Evolutionary conservation across 768 basidiomycete species (phyloP).

Genomic region (Rhodotorula toruloides): DNA sequence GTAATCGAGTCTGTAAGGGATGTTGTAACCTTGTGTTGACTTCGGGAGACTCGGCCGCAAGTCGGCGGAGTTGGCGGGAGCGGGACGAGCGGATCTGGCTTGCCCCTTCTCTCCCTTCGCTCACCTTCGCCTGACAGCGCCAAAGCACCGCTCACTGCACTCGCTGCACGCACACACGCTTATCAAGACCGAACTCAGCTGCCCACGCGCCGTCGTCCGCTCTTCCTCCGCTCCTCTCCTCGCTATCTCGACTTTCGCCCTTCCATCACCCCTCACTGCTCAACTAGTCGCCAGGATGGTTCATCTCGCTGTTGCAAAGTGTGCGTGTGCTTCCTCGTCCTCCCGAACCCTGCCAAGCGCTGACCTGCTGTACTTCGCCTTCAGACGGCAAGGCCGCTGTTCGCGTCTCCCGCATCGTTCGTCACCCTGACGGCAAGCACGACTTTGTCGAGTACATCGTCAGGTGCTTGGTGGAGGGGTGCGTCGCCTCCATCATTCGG

Average conservation of each 20-base stretch:
- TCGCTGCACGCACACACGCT: too few species aligned
- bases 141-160: too few species aligned
- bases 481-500: slow-evolving; percentile 22
- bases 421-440: slow-evolving; percentile 52
- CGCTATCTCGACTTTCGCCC: not conserved
- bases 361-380: not conserved
- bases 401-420: slow-evolving; percentile 76
- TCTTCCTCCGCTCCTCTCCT: not conserved
- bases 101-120: too few species aligned
- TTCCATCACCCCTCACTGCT: not conserved
- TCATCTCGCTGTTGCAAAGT: slow-evolving; percentile 29
- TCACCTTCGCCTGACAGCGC: too few species aligned
- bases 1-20: not conserved
- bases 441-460: slow-evolving; percentile 81
- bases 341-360: not conserved
- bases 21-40: not conserved
- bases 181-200: too few species aligned
- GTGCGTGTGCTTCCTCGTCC: too few species aligned
- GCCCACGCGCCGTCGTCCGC: not conserved
- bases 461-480: slow-evolving; percentile 73
- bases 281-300: slow-evolving; percentile 6
- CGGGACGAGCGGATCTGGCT: too few species aligned
- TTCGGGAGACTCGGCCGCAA: too few species aligned
- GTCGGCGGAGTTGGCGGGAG: too few species aligned
- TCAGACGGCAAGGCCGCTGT: slow-evolving; percentile 78